Base-by-base conservation (phyloP, 2,329 filamentous ascomycete species). In the Penicillium rolfsii region DNA sequence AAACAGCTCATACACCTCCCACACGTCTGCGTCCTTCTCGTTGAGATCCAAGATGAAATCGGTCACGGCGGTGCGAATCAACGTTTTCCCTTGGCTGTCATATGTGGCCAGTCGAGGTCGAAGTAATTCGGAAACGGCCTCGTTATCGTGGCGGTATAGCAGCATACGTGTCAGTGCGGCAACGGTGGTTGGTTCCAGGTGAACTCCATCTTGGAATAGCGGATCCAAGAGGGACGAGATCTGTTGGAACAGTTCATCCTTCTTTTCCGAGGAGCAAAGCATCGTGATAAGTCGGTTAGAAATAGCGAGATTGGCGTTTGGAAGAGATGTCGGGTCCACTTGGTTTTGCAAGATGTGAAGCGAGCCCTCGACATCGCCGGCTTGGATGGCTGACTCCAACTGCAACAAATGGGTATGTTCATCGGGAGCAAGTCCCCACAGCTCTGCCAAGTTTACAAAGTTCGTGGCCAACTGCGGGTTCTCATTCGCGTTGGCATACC, bases 81-180 rank as follows among this genome's bases (percentile, higher is more conserved):
- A 75, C 7, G 81, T 81, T 61, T 93, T 87, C 72, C 96, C 90
- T 12, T 84, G 80, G 4, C 67, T 59, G 35, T 74, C 72, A 54
- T 76, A 77, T 16, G 67, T 68, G 14, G 75, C 74, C 36, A 79
- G 62, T 26, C 88, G 82, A 49, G 90, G 90, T 26, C 93, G 91
- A 16, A 98, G 84, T 0, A 96, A 84, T 71, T 96, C 91, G 63
- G 92, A 89, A 4, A 92, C 87, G 63, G 96, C 92, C 64, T 88
- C 87, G 46, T 88, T 83, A 72, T 96, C 91, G 69, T 91, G 89
- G 43, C 89, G 87, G 62, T 86, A 84, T 11, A 97, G 83, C 67
- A 96, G 90, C 45, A 90, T 81, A 48, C 88, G 81, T 61, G 88
- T 90, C n/a, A 97, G 81, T 0, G 86, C 84, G 6, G 88, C 86